Percentiles rank a stretch among this genome's conserved stretches.
phyloP scores from a whole-genome alignment of 768 basidiomycete genomes.

The Panus rudis region DNA sequence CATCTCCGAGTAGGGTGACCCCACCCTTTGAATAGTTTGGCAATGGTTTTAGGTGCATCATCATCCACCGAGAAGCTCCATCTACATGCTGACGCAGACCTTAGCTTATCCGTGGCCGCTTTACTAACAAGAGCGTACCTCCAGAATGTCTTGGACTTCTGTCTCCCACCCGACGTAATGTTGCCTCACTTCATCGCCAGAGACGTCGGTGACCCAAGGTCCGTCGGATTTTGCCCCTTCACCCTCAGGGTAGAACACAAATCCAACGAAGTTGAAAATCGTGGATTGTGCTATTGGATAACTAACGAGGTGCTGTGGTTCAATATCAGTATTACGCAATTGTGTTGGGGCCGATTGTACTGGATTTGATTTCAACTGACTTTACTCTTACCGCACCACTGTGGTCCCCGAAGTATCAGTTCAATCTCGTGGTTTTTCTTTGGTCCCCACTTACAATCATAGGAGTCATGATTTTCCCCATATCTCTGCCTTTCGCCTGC shows the following conservation, averaged over 20 bases:
- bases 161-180: conserved; percentile 25
- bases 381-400: conserved; percentile 46
- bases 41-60: conserved; percentile 23
- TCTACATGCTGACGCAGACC: conserved; percentile 16
- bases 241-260: conserved; percentile 30
- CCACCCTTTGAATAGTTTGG: conserved; percentile 17
- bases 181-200: conserved; percentile 18
- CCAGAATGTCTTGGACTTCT: conserved; percentile 19
- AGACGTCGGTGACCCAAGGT: conserved; percentile 21
- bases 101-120: neutral
- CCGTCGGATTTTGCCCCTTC: conserved; percentile 21
- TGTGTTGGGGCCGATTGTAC: neutral
- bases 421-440: neutral
- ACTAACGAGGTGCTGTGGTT: conserved; percentile 37
- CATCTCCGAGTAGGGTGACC: conserved; percentile 26
- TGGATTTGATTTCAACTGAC: conserved; percentile 15
- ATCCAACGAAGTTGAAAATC: conserved; percentile 39
- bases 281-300: conserved; percentile 39
- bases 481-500: conserved; percentile 16
- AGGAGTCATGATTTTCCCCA: conserved; percentile 16
- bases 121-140: conserved; percentile 9
- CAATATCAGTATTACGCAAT: neutral
- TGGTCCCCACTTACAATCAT: conserved; percentile 33
- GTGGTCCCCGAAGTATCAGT: neutral
- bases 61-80: conserved; percentile 25